Conservation (phyloP, 805 yeast species). For the Candida mattraensis region DNA sequence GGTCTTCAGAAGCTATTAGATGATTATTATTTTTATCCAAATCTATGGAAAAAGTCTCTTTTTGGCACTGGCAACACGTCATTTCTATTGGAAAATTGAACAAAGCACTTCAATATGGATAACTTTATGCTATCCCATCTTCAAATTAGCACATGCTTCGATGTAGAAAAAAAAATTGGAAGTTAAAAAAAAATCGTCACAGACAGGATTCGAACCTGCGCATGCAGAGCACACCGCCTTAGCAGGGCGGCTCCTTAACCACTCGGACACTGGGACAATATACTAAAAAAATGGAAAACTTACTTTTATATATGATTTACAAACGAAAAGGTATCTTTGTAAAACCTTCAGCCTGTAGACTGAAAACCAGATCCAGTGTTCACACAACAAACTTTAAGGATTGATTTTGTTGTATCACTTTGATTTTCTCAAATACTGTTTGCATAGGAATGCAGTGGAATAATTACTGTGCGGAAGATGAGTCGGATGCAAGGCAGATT, state of each 20-base stretch:
- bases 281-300: neutral
- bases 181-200: slow-evolving; percentile 67
- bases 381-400: no score
- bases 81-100: slow-evolving; percentile 2
- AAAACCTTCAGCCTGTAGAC: no score
- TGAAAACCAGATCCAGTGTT: no score
- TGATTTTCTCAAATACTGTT: no score
- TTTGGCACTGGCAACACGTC: slow-evolving; percentile 13
- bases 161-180: neutral
- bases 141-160: neutral
- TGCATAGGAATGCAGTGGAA: no score
- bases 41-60: neutral
- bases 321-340: no score
- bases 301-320: no score
- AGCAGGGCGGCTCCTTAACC: slow-evolving; percentile 79
- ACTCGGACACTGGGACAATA: slow-evolving; percentile 65
- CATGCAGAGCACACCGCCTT: slow-evolving; percentile 88
- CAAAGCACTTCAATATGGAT: no score
- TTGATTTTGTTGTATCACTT: no score
- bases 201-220: slow-evolving; percentile 99
- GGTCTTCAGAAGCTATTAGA: slow-evolving; percentile 24
- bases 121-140: no score
- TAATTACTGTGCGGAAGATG: no score
- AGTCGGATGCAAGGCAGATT: no score
- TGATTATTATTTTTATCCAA: slow-evolving; percentile 10